Conservation (phyloP, 2,329 filamentous ascomycete species). For the Alternaria novae-zelandiae region DNA sequence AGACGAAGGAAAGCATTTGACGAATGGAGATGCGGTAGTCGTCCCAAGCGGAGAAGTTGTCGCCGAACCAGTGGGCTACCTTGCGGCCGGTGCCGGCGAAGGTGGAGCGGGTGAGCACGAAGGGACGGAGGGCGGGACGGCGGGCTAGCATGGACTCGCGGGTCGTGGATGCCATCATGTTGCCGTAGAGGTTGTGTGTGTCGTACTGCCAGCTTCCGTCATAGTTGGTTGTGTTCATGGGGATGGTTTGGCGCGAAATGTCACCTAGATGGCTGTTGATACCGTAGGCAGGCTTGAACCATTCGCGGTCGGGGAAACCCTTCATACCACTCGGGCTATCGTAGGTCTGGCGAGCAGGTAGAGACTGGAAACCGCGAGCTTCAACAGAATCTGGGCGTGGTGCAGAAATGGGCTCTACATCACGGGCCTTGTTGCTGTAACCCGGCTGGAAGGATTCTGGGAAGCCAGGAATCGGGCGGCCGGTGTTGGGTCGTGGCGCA, state of each 20-base stretch:
- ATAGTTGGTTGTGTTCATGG: constrained; percentile 71
- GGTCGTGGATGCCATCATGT: constrained; percentile 73
- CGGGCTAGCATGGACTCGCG: constrained; percentile 70
- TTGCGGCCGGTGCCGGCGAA: constrained; percentile 73
- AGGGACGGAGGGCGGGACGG: constrained; percentile 67
- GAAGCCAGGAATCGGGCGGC: constrained; percentile 72
- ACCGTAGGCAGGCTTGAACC: constrained; percentile 68
- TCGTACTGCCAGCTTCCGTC: constrained; percentile 74
- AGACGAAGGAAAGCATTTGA: constrained; percentile 54
- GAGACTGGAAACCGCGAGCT: neutral
- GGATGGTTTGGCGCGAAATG: constrained; percentile 59
- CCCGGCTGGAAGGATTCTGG: constrained; percentile 69
- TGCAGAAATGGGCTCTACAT: neutral
- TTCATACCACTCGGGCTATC: constrained; percentile 51
- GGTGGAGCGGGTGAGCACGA: constrained; percentile 78
- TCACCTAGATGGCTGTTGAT: constrained; percentile 67
- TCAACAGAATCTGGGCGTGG: neutral
- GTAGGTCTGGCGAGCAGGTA: constrained; percentile 20
- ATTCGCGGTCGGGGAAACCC: constrained; percentile 68
- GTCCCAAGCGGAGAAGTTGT: constrained; percentile 56
- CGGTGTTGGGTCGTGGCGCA: constrained; percentile 64
- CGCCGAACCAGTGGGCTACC: constrained; percentile 68
- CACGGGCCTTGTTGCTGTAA: constrained; percentile 8
- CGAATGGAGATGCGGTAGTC: constrained; percentile 53
- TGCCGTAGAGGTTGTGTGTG: constrained; percentile 78